Percentiles rank a stretch among this genome's conserved stretches.
Evolutionary conservation across 164 flowering plant species (phyloP).

Genomic region (Saururus chinensis): DNA sequence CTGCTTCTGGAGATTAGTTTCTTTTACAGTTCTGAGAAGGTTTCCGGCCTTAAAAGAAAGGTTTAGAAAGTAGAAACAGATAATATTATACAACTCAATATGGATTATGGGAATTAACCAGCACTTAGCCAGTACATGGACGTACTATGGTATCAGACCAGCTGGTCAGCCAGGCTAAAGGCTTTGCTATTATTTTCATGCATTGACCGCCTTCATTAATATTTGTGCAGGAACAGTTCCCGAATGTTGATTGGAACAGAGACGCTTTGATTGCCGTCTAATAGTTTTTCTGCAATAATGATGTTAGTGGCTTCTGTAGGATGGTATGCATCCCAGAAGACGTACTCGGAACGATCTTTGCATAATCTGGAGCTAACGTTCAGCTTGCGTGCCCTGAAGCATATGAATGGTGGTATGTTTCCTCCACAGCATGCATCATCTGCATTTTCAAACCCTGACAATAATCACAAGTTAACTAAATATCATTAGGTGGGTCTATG

Average conservation of each 20-base stretch:
- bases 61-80: too few species aligned
- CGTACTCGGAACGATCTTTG: slow-evolving; percentile 44
- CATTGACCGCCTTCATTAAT: background rate
- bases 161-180: too few species aligned
- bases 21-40: too few species aligned
- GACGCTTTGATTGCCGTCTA: slow-evolving; percentile 29
- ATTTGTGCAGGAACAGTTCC: slow-evolving; percentile 24
- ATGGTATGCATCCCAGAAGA: slow-evolving; percentile 68
- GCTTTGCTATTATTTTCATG: too few species aligned
- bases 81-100: too few species aligned
- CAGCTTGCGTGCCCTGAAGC: slow-evolving; percentile 20
- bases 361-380: slow-evolving; percentile 29
- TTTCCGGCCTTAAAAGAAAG: too few species aligned
- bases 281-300: slow-evolving; percentile 27
- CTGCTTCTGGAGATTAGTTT: too few species aligned
- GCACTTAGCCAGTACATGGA: too few species aligned
- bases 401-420: slow-evolving; percentile 41
- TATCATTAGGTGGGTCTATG: too few species aligned
- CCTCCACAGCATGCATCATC: slow-evolving; percentile 57
- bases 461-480: background rate
- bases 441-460: slow-evolving; percentile 41
- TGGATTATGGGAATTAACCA: too few species aligned
- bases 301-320: slow-evolving; percentile 55
- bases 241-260: slow-evolving; percentile 36
- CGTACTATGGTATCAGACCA: too few species aligned